Conservation (phyloP, 2,329 filamentous ascomycete species). For the Cyclaneusma minus region DNA sequence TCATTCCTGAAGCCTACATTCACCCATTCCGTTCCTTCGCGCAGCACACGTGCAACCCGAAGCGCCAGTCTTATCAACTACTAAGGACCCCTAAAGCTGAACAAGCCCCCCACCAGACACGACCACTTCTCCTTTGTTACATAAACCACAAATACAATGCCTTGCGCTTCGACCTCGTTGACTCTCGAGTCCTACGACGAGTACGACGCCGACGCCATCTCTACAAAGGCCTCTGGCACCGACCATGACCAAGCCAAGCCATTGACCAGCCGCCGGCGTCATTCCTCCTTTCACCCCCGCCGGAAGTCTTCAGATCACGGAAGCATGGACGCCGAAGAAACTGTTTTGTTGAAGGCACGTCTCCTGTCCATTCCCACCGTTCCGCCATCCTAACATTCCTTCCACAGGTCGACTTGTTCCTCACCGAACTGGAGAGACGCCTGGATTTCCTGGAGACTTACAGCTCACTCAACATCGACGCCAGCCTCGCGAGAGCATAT, state of each 20-base stretch:
- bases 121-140: too few relatives aligned
- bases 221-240: constrained; percentile 9
- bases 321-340: constrained; percentile 47
- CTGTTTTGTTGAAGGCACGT: constrained; percentile 38
- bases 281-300: constrained; percentile 39
- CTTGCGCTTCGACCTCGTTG: too few relatives aligned
- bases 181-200: too few relatives aligned
- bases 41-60: too few relatives aligned
- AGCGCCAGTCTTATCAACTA: too few relatives aligned
- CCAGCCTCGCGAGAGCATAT: constrained; percentile 72
- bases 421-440: constrained; percentile 73
- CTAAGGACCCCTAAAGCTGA: too few relatives aligned
- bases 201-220: constrained; percentile 12
- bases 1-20: too few relatives aligned
- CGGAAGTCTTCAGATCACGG: constrained; percentile 41
- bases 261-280: constrained; percentile 26
- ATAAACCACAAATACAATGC: too few relatives aligned
- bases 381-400: constrained; percentile 3
- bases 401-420: constrained; percentile 56
- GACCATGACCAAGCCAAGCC: constrained; percentile 9
- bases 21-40: too few relatives aligned
- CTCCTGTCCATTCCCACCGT: not conserved
- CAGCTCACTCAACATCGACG: constrained; percentile 68
- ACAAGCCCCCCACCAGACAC: too few relatives aligned
- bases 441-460: constrained; percentile 83